Evolutionary conservation across 257 asterid genomes (phyloP).

Genomic region (Solanum clarkiae): DNA sequence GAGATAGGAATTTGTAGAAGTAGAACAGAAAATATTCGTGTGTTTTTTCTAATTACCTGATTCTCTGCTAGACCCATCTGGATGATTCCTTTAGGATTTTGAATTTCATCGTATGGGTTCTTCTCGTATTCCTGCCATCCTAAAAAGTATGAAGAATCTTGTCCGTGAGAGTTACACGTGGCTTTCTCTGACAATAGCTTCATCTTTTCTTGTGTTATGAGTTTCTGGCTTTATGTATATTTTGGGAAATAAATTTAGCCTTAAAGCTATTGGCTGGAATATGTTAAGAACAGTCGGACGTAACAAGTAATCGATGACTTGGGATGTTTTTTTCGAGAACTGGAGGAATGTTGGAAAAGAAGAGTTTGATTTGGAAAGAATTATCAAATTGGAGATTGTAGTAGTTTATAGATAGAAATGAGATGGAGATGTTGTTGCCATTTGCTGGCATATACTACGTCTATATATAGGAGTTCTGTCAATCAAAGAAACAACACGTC

Average conservation of each 20-base stretch:
- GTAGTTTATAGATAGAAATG: not conserved
- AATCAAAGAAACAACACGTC: not conserved
- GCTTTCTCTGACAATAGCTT: conserved; percentile 40
- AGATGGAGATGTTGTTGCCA: not conserved
- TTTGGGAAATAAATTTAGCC: not conserved
- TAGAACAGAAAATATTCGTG: not conserved
- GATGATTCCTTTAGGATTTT: conserved; percentile 47
- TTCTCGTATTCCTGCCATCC: conserved; percentile 68
- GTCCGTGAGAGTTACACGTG: conserved; percentile 46
- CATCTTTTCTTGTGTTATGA: conserved; percentile 1
- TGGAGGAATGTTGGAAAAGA: not conserved
- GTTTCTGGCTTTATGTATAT: not conserved
- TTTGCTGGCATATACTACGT: not conserved
- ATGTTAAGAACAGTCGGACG: not conserved
- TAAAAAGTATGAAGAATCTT: conserved; percentile 57
- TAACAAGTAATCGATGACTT: not conserved
- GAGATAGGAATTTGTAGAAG: not conserved
- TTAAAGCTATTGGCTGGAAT: not conserved
- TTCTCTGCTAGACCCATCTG: conserved; percentile 68
- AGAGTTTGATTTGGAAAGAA: not conserved
- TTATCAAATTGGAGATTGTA: not conserved
- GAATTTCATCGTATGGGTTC: conserved; percentile 32
- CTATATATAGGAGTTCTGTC: conserved; percentile 17
- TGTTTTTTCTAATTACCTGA: conserved; percentile 14
- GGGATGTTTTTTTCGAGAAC: not conserved